Conservation (phyloP, 1,139 yeast species). For the Scheffersomyces insectosa region DNA sequence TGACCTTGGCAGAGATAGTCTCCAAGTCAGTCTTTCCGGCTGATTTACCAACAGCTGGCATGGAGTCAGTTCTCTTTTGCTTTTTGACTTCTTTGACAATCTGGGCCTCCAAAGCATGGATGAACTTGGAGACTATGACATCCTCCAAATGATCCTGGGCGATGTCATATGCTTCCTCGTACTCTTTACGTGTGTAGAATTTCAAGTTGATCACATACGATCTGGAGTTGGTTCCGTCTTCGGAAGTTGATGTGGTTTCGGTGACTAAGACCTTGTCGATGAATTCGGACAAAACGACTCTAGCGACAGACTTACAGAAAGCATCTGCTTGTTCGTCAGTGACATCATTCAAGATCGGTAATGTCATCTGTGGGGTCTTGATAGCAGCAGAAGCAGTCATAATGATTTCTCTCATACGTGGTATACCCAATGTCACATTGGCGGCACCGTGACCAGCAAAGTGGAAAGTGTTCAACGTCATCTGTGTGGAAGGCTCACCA, state of each 20-base stretch:
- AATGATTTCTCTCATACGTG: conserved; percentile 99
- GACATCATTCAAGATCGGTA: conserved; percentile 80
- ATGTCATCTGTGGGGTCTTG: conserved; percentile 97
- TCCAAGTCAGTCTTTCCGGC: conserved; percentile 57
- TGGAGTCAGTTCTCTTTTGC: conserved; percentile 61
- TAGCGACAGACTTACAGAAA: conserved; percentile 89
- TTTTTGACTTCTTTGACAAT: conserved; percentile 82
- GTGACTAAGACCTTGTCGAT: conserved; percentile 83
- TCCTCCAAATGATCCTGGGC: conserved; percentile 75
- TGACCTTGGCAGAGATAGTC: conserved; percentile 35
- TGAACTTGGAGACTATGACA: conserved; percentile 65
- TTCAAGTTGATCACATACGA: conserved; percentile 72
- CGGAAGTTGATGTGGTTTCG: conserved; percentile 73
- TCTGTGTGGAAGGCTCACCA: conserved; percentile 99
- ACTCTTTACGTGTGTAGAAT: conserved; percentile 77
- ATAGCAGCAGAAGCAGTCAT: conserved; percentile 97
- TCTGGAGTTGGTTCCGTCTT: conserved; percentile 58
- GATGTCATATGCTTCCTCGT: conserved; percentile 85
- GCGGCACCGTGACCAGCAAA: conserved; percentile 99
- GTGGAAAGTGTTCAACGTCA: conserved; percentile 99
- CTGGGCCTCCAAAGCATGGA: conserved; percentile 67
- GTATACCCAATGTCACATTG: conserved; percentile 98
- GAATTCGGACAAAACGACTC: conserved; percentile 83
- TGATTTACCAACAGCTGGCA: conserved; percentile 74
- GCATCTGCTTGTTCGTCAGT: conserved; percentile 85